Conservation (phyloP, 768 basidiomycete species). For the Trametopsis cervina region DNA sequence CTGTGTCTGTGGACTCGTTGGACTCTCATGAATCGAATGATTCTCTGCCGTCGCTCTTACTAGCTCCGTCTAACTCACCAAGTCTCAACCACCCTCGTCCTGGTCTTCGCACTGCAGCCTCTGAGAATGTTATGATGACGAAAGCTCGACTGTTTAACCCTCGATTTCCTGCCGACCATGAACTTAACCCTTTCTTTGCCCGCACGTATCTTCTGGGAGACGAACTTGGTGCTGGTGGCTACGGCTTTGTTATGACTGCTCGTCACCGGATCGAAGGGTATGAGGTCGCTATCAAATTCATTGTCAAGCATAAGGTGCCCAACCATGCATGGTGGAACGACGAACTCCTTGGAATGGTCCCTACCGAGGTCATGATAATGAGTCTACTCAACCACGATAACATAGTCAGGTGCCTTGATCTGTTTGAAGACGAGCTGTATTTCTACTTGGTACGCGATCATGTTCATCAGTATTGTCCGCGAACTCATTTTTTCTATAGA, state of each 20-base stretch:
- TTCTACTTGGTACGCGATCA: slow-evolving; percentile 72
- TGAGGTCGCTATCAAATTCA: slow-evolving; percentile 94
- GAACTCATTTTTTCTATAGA: slow-evolving; percentile 34
- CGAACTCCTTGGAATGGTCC: slow-evolving; percentile 53
- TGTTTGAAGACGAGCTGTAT: slow-evolving; percentile 78
- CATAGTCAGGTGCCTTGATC: slow-evolving; percentile 76
- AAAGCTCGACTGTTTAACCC: slow-evolving; percentile 33
- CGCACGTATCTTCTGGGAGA: slow-evolving; percentile 56
- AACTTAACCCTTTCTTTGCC: slow-evolving; percentile 54
- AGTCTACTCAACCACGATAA: slow-evolving; percentile 68
- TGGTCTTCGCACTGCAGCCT: not conserved
- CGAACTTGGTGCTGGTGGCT: slow-evolving; percentile 86
- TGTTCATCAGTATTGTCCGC: not conserved
- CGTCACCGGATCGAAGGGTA: slow-evolving; percentile 46
- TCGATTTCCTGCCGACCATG: slow-evolving; percentile 56
- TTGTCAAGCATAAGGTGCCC: slow-evolving; percentile 67
- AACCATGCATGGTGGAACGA: slow-evolving; percentile 60
- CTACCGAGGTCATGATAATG: slow-evolving; percentile 77
- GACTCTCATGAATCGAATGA: slow-evolving; percentile 10
- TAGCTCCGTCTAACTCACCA: slow-evolving; percentile 5
- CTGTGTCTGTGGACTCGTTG: slow-evolving; percentile 15
- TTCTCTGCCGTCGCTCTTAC: slow-evolving; percentile 14
- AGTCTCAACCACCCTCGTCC: not conserved
- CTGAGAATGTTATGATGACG: slow-evolving; percentile 9
- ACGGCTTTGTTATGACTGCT: slow-evolving; percentile 92